A percentile compares a stretch with the other conserved stretches of the same genome.
phyloP scores from a whole-genome alignment of 805 yeast species.

The Isabelozyma gotoi region DNA sequence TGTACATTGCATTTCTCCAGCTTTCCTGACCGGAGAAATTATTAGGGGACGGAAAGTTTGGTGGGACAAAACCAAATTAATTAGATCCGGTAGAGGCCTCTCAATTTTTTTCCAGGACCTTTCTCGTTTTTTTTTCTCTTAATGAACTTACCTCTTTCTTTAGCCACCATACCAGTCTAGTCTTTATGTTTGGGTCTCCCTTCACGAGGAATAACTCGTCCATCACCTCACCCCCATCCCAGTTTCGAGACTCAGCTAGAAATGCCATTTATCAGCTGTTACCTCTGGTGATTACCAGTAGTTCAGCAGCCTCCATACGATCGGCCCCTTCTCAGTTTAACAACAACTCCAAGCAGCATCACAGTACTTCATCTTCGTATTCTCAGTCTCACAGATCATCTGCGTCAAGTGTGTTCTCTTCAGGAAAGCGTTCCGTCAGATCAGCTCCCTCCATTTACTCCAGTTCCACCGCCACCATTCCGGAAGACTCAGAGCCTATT shows the following conservation, averaged over 20 bases:
- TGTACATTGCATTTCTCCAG: conserved; percentile 1
- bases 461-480: conserved; percentile 43
- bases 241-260: conserved; percentile 42
- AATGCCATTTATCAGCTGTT: conserved; percentile 44
- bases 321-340: conserved; percentile 39
- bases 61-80: not conserved
- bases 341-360: conserved; percentile 9
- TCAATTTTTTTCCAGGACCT: not conserved
- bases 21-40: not conserved
- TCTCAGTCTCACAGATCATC: conserved; percentile 28
- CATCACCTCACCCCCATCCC: conserved; percentile 32
- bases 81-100: not conserved
- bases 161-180: not conserved
- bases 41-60: not conserved
- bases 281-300: conserved; percentile 22
- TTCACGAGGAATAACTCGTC: conserved; percentile 22
- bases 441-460: conserved; percentile 45
- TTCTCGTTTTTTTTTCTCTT: not conserved
- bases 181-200: conserved; percentile 31
- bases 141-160: no score
- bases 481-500: conserved; percentile 43
- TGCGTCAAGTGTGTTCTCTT: conserved; percentile 38
- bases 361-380: not conserved
- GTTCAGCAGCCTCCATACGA: conserved; percentile 33
- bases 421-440: conserved; percentile 36